Evolutionary conservation across 768 basidiomycete genomes (phyloP), one percentile per base, ranked within the genome.

Genomic region (Vararia minispora): DNA sequence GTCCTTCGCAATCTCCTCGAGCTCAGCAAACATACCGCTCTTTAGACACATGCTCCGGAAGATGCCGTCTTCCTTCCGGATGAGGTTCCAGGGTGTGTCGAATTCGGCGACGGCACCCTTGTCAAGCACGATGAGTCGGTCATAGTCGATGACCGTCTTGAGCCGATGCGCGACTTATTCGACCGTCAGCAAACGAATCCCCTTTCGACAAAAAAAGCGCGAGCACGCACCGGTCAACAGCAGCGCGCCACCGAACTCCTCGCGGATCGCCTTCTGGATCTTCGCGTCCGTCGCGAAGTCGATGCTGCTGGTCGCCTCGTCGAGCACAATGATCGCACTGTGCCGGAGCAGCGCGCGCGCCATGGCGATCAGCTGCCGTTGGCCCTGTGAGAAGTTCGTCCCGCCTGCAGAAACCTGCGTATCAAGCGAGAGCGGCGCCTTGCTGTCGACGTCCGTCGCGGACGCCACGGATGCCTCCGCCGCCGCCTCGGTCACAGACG

Each of bases 351-450:
- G 57, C 0, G 82, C 80, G 6, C 82, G 67, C 0, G 81, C 82
- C 75, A 89, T 81, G 1, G 85, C 80, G 37, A 90, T 82, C 12
- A 89, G 61, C 50, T 97, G 91, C 8, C 89, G 58, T 53, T 97
- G 90, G 8, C 92, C 91, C 42, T 90, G 86, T 1, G 86, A 91
- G 58, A 95, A 92, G 61, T 95, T 94, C 22, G 76, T 68, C 0
- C 90, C 90, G 0, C 89, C 89, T 1, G 85, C 69, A 1, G 86
- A 86, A 7, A 94, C 81, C 43, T 81, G 76, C 0, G 81, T 85
- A 14, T 85, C 76, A 3, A 94, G 66, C 1, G 74, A 67, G 21
- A 92, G 62, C 0, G 63, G 62, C 1, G 65, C 67, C 52, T 72
- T 80, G 22, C 50, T 38, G 16, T 83, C 81, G 2, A 67, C 53